These are phyloP conservation scores for Globisporangium alternatum DNA, from an alignment of 352 stramenopile genomes.

Conservation along the genomic window DNA sequence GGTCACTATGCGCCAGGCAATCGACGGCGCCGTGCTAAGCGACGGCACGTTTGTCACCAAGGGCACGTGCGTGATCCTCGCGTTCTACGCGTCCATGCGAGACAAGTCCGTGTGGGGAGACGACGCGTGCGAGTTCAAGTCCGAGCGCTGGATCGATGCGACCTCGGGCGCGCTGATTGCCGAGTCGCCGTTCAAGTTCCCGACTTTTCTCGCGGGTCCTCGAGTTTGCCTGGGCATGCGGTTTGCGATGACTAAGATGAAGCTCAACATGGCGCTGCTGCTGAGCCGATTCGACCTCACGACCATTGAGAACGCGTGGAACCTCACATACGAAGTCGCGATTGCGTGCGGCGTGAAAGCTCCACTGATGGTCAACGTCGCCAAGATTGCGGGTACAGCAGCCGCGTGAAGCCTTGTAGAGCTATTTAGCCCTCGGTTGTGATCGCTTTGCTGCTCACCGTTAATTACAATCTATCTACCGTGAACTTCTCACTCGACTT, in stretches of 20 bases:
- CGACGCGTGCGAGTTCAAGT: slow-evolving; percentile 22
- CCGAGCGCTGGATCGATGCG: slow-evolving; percentile 29
- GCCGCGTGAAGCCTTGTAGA: background rate
- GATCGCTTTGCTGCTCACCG: background rate
- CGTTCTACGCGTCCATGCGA: background rate
- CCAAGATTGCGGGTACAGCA: background rate
- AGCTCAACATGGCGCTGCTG: background rate
- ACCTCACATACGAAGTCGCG: background rate
- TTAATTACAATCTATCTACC: background rate
- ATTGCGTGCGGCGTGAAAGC: background rate
- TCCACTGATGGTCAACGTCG: background rate
- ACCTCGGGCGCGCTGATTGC: background rate
- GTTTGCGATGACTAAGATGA: background rate
- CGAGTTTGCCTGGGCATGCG: background rate
- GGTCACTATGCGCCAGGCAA: background rate
- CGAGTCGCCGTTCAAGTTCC: background rate
- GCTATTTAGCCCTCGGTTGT: too few species aligned
- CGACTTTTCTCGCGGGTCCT: background rate
- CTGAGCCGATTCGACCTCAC: background rate
- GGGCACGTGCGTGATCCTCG: background rate
- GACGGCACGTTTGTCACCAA: background rate
- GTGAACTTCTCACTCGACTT: background rate
- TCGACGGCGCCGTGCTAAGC: background rate
- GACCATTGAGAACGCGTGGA: background rate
- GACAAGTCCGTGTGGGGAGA: background rate